Conservation (phyloP, 495 filamentous ascomycete species). For the Aspergillus indologenus region DNA sequence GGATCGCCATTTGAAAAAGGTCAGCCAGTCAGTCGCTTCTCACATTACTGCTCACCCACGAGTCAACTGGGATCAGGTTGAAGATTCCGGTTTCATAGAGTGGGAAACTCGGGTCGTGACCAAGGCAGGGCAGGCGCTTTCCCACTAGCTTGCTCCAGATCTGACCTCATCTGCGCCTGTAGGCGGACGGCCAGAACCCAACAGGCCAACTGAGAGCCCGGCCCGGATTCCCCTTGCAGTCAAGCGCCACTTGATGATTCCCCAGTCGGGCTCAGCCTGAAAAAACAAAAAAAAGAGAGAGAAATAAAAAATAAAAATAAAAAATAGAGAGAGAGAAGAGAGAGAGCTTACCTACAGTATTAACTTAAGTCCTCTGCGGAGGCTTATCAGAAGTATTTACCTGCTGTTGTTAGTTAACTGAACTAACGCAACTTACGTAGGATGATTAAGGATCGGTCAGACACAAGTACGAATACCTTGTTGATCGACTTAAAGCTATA, state of each 20-base stretch:
- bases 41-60: too few species aligned
- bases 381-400: too few species aligned
- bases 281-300: too few species aligned
- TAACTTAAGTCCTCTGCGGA: too few species aligned
- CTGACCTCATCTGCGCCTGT: slow-evolving; percentile 1
- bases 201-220: background rate
- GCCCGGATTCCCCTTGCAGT: slow-evolving; percentile 8
- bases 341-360: too few species aligned
- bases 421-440: background rate
- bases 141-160: background rate
- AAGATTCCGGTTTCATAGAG: slow-evolving; percentile 1
- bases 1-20: too few species aligned
- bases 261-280: background rate
- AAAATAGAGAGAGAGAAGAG: too few species aligned
- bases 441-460: background rate
- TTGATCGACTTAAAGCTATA: too few species aligned
- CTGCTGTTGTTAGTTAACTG: too few species aligned
- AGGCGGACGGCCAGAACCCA: background rate
- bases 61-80: background rate
- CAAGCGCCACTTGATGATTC: background rate
- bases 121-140: slow-evolving; percentile 1
- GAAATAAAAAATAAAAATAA: too few species aligned
- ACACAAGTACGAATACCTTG: background rate
- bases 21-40: too few species aligned
- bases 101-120: background rate